Evolutionary conservation across 495 filamentous ascomycete species (phyloP), one percentile per base, ranked within the genome.

Genomic region (Chaetomium fimeti): DNA sequence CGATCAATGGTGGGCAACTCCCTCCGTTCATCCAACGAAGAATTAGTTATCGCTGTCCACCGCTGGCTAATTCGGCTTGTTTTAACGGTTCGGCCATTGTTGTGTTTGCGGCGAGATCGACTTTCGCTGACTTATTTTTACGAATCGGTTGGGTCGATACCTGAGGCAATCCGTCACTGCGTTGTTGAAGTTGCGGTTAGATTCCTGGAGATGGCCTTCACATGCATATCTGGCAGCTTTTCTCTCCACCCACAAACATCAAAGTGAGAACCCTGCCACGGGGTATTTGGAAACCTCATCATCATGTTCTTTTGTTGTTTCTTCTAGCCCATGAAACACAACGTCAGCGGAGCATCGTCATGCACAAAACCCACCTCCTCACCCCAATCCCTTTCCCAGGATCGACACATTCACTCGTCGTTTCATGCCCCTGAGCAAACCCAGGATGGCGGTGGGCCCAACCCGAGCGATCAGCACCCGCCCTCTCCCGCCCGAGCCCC

Each of bases 391-490:
- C 40, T 13, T 13, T 3, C 11, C 40, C 13, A 36, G 32, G 40
- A 43, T 11, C 16, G 15, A 43, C 16, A 47, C 43, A 47, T 47
- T 47, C n/a, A 47, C 43, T n/a, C 43, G 2, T 20, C 3, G 43
- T 47, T 47, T 47, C 43, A 47, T 20, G 43, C 43, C 43, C 43
- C 43, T 47, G 43, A 47, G 43, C 43, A 47, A n/a, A 18, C 18
- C 43, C 15, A 5, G 16, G 43, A 47, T 47, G 9, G n/a, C 18
- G 18, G 18, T 47, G 43, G 16, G 40, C 13, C 16, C 40, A 18
- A 18, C 40, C 40, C 40, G 13, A 15, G 40, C 40, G 40, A 43
- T 43, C 40, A 43, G 40, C 40, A 48, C 4, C 45, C 40, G 18
- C 16, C 40, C 40, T 16, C 16, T 6, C 40, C 8, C 48, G 16